These are phyloP conservation scores for Nakaseomyces glabratus DNA, from an alignment of 1,139 yeast species.

Conservation along the genomic window DNA sequence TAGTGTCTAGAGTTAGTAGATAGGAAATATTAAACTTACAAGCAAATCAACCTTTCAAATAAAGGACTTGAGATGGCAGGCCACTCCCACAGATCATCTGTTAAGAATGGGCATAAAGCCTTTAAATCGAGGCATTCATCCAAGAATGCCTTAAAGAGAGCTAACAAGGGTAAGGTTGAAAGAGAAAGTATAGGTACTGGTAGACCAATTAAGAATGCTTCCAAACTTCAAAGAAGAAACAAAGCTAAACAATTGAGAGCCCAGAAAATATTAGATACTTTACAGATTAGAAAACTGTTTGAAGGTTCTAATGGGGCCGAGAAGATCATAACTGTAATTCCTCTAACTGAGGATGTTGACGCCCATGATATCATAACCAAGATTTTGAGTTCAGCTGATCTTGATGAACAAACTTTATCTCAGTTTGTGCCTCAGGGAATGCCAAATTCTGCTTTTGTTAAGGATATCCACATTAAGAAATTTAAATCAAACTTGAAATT, in stretches of 20 bases:
- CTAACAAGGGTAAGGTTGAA: constrained; percentile 82
- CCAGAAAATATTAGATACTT: constrained; percentile 52
- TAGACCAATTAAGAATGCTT: constrained; percentile 39
- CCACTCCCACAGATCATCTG: constrained; percentile 72
- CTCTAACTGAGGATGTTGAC: constrained; percentile 65
- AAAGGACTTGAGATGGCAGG: constrained; percentile 53
- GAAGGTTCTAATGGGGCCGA: constrained; percentile 77
- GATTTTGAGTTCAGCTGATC: constrained; percentile 37
- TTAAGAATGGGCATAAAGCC: constrained; percentile 77
- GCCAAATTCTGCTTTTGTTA: constrained; percentile 39
- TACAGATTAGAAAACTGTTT: constrained; percentile 51
- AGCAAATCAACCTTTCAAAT: no score
- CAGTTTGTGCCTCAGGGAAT: constrained; percentile 11
- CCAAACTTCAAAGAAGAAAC: constrained; percentile 73
- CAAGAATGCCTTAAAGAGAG: constrained; percentile 77
- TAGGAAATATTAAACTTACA: no score
- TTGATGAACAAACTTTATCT: constrained; percentile 11
- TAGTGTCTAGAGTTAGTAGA: no score
- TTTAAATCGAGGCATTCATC: constrained; percentile 88
- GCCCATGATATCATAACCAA: constrained; percentile 48
- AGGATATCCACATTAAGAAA: constrained; percentile 43
- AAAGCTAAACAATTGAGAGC: constrained; percentile 68
- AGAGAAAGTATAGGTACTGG: constrained; percentile 37
- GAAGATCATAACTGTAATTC: constrained; percentile 70
- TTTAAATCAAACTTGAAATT: constrained; percentile 71